Conservation (phyloP, 2,329 filamentous ascomycete genomes). For the Bisporella sp. region DNA sequence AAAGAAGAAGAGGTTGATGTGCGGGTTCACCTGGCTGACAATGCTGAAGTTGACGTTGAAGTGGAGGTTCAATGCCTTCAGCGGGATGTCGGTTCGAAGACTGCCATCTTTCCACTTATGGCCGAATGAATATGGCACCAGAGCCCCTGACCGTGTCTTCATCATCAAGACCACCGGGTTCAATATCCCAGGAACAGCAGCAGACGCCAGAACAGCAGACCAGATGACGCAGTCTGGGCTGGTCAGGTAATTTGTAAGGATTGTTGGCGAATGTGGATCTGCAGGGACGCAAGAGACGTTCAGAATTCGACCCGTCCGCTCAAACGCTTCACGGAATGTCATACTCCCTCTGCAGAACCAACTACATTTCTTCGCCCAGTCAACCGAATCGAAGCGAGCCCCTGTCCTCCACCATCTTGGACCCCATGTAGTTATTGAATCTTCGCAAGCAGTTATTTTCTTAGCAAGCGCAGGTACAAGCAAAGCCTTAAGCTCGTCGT, state of each 20-base stretch:
- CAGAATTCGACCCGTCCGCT: constrained; percentile 85
- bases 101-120: constrained; percentile 99
- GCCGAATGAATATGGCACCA: constrained; percentile 90
- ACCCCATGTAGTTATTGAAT: constrained; percentile 69
- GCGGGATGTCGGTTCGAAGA: constrained; percentile 87
- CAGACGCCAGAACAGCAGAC: constrained; percentile 91
- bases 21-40: constrained; percentile 83
- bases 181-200: constrained; percentile 90
- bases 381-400: constrained; percentile 85
- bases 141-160: constrained; percentile 65
- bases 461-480: constrained; percentile 38
- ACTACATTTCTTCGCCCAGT: constrained; percentile 77
- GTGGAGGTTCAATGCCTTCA: constrained; percentile 88
- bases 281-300: constrained; percentile 96
- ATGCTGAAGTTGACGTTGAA: constrained; percentile 99
- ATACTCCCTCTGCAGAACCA: constrained; percentile 92
- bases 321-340: constrained; percentile 92
- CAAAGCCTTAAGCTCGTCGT: constrained; percentile 80
- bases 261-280: constrained; percentile 82
- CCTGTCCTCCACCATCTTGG: constrained; percentile 87
- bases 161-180: constrained; percentile 96
- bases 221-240: constrained; percentile 96
- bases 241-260: constrained; percentile 92
- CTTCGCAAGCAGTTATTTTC: constrained; percentile 36
- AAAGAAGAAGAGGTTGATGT: constrained; percentile 99